phyloP scores from a whole-genome alignment of 2,329 filamentous ascomycete genomes.

The Pleurostoma richardsiae region DNA sequence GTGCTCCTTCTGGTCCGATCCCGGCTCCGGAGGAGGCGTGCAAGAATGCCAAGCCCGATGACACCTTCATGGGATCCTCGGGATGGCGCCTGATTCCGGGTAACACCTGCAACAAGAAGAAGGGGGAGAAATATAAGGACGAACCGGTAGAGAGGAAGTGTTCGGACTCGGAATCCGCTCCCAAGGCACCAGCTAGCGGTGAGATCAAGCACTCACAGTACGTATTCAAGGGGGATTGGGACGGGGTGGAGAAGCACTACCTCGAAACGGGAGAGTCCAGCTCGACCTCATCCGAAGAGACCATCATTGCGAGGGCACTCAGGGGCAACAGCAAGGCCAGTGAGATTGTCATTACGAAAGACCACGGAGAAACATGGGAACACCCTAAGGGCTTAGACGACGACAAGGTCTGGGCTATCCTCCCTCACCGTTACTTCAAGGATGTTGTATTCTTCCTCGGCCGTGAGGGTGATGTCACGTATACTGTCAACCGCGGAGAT shows the following conservation, averaged over 20 bases:
- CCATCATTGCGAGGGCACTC: conserved; percentile 50
- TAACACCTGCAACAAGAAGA: conserved; percentile 61
- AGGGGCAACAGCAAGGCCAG: conserved; percentile 31
- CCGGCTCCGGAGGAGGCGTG: conserved; percentile 68
- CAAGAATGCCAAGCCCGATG: conserved; percentile 55
- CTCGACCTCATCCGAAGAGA: conserved; percentile 62
- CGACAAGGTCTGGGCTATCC: conserved; percentile 65
- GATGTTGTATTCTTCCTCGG: conserved; percentile 88
- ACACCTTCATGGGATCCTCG: conserved; percentile 77
- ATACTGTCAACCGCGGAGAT: conserved; percentile 74
- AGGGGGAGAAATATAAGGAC: conserved; percentile 58
- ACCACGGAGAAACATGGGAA: conserved; percentile 88
- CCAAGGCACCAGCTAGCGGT: conserved; percentile 55
- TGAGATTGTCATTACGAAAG: conserved; percentile 67
- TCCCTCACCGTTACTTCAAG: conserved; percentile 75
- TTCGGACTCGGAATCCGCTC: conserved; percentile 48
- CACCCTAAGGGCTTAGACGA: conserved; percentile 56
- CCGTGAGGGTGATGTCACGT: conserved; percentile 59
- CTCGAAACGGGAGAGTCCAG: conserved; percentile 70
- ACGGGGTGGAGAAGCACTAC: conserved; percentile 58
- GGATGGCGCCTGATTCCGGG: conserved; percentile 91
- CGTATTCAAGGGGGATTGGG: conserved; percentile 55
- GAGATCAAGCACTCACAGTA: conserved; percentile 58
- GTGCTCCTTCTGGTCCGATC: conserved; percentile 59
- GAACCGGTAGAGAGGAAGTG: conserved; percentile 72